These are phyloP conservation scores for Phaeosphaeria sp. DNA, from an alignment of 2,329 filamentous ascomycete genomes.

Conservation along the genomic window DNA sequence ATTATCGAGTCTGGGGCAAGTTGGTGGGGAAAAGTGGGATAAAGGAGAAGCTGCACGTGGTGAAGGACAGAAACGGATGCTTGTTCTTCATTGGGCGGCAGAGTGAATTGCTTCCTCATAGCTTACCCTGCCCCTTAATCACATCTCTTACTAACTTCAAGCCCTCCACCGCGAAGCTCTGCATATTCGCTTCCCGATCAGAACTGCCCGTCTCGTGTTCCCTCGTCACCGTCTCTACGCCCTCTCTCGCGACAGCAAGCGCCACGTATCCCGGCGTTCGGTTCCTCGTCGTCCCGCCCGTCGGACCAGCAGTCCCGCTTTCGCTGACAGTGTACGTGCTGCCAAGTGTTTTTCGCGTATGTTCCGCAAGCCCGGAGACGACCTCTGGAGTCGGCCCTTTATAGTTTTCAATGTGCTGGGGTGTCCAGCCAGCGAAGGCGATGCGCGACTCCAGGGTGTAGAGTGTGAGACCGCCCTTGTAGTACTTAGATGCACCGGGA, in stretches of 20 bases:
- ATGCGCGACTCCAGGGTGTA: slow-evolving; percentile 66
- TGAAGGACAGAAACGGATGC: background rate
- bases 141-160: slow-evolving; percentile 64
- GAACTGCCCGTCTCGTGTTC: slow-evolving; percentile 64
- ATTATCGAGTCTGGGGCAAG: background rate
- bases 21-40: background rate
- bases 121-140: slow-evolving; percentile 54
- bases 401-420: slow-evolving; percentile 59
- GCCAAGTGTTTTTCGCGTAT: slow-evolving; percentile 61
- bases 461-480: slow-evolving; percentile 67
- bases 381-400: slow-evolving; percentile 65
- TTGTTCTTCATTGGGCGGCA: background rate
- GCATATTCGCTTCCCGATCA: slow-evolving; percentile 67
- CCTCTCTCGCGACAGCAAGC: slow-evolving; percentile 63
- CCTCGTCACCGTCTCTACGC: slow-evolving; percentile 59
- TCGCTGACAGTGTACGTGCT: slow-evolving; percentile 66
- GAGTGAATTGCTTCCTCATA: slow-evolving; percentile 23
- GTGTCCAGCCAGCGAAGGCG: slow-evolving; percentile 67
- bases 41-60: too few relatives aligned
- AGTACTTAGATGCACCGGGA: slow-evolving; percentile 65
- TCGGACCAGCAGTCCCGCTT: slow-evolving; percentile 70
- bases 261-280: slow-evolving; percentile 69
- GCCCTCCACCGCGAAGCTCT: slow-evolving; percentile 65
- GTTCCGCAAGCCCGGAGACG: slow-evolving; percentile 62
- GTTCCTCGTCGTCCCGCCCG: slow-evolving; percentile 62